Evolutionary conservation across 495 filamentous ascomycete genomes (phyloP), one percentile per base, ranked within the genome.

Genomic region (Penicillium odoratum): DNA sequence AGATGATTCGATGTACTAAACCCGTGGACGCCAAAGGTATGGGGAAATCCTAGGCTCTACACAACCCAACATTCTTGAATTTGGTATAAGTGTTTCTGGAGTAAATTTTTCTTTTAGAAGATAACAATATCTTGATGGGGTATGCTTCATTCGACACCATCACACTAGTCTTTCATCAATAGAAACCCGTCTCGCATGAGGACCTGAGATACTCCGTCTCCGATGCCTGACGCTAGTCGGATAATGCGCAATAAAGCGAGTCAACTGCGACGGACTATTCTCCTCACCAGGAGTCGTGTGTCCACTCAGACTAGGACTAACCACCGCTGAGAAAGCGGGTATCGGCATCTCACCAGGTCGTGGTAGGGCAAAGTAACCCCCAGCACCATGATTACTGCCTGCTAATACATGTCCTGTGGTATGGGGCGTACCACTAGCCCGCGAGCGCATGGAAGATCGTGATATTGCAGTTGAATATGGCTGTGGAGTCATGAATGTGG

Each of bases 361-460:
- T 28, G 52, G 59, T 9, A 70, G 47, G 18, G 67, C 56, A 44
- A 74, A 74, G 60, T 74, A 76, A 0, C 72, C 66, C 21, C 62
- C 66, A 29, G 46, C 31, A 26, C 54, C 25, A 21, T 58, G 47
- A 13, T 44, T 36, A 47, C 45, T 55, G 8, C 54, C 53, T 4
- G 40, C 42, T 3, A 52, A 47, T 2, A 52, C 44, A 18, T 48
- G 28, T 8, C 25, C 28, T n/a, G 25, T 31, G 11, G 28, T 48
- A 40, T 48, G 46, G 16, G 36, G 26, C 4, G 31, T 31, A 59
- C 13, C 54, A 11, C 8, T 64, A 15, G 40, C 15, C n/a, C 47
- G 56, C 13, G 46, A 43, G 3, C 58, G 58, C 3, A 47, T 38
- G 2, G 53, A 36, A 9, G 40, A 26, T 6, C 59, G 58, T 6